These are phyloP conservation scores for Metschnikowia drakensbergensis DNA, from an alignment of 805 yeast genomes.

Conservation along the genomic window DNA sequence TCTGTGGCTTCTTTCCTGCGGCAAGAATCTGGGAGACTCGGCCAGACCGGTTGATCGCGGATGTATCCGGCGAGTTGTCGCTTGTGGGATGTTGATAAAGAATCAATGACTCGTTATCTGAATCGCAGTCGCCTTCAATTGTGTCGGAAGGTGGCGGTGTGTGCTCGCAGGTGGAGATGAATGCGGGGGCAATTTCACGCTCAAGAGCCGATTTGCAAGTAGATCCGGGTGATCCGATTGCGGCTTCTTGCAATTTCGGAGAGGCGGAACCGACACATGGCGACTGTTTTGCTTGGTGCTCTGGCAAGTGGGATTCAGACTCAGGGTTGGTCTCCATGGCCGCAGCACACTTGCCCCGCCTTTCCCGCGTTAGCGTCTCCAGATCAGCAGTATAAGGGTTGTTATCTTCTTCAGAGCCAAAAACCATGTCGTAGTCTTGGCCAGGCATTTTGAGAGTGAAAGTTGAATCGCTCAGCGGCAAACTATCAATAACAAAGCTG, in stretches of 20 bases:
- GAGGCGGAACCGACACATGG: not conserved
- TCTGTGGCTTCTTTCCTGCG: conserved; percentile 25
- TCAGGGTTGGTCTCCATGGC: not conserved
- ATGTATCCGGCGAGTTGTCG: conserved; percentile 15
- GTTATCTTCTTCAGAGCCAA: conserved; percentile 33
- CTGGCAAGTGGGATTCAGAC: not conserved
- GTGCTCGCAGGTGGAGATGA: not conserved
- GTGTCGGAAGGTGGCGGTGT: not conserved
- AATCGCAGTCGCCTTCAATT: conserved; percentile 9
- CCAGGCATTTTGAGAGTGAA: not conserved
- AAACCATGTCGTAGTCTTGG: conserved; percentile 7
- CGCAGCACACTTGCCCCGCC: conserved; percentile 4
- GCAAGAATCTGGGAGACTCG: conserved; percentile 35
- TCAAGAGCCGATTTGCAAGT: not conserved
- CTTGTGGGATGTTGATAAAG: conserved; percentile 22
- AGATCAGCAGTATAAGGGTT: conserved; percentile 20
- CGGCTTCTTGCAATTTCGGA: no score
- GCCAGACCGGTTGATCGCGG: conserved; percentile 32
- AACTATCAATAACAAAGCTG: not conserved
- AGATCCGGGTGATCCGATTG: not conserved
- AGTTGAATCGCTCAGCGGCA: not conserved
- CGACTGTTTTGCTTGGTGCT: not conserved
- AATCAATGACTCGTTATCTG: conserved; percentile 29
- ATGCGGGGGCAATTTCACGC: conserved; percentile 1
- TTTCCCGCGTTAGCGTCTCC: conserved; percentile 3